phyloP scores from a whole-genome alignment of 2,329 filamentous ascomycete genomes.

The Talaromyces funiculosus region DNA sequence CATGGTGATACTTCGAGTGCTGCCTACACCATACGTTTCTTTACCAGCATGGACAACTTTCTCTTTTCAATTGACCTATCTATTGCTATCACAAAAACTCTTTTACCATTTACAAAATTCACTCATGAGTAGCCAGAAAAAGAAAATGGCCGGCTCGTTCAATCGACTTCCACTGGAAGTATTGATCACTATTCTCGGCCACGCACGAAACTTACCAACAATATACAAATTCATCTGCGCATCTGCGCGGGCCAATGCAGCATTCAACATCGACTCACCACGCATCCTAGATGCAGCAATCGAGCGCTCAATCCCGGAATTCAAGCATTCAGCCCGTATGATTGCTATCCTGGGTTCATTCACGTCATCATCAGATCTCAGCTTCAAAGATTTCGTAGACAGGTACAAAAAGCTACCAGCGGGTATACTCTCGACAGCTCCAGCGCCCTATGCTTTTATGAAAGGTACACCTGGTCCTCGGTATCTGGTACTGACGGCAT shows the following conservation, averaged over 20 bases:
- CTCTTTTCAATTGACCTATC: too few relatives aligned
- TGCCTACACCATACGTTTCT: not conserved
- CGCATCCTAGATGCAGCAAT: conserved; percentile 4
- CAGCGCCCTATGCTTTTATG: conserved; percentile 6
- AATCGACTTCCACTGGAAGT: conserved; percentile 5
- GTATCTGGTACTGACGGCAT: conserved; percentile 7
- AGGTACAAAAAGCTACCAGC: not conserved
- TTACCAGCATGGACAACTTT: not conserved
- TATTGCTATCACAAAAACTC: too few relatives aligned
- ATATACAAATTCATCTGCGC: conserved; percentile 10
- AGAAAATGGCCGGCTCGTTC: not conserved
- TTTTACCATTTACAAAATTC: too few relatives aligned
- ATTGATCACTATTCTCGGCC: not conserved
- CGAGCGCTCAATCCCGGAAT: conserved; percentile 4
- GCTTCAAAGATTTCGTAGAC: not conserved
- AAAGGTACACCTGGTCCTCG: conserved; percentile 3
- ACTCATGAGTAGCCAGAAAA: too few relatives aligned
- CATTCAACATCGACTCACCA: conserved; percentile 3
- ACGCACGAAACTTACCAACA: conserved; percentile 2
- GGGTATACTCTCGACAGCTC: conserved; percentile 1
- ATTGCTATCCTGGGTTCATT: conserved; percentile 8
- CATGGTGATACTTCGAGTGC: not conserved
- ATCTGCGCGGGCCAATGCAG: not conserved
- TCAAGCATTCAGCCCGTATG: conserved; percentile 3
- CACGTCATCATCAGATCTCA: not conserved